Evolutionary conservation across 306 rosid species (phyloP).

Genomic region (Vigna reflexopilosa): DNA sequence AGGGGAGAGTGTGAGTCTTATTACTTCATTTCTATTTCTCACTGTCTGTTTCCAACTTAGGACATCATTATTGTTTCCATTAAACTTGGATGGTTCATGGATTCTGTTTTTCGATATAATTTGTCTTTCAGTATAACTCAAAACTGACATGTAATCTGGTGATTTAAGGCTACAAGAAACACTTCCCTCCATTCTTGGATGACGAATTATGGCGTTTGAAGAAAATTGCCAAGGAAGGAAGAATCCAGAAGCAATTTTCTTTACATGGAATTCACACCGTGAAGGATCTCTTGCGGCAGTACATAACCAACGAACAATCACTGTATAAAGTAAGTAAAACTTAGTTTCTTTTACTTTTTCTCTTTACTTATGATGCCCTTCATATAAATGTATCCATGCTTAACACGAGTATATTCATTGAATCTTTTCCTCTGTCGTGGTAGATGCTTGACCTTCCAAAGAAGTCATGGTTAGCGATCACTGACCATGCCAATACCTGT

Average conservation of each 20-base stretch:
- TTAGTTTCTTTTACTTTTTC: background rate
- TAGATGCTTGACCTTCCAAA: conserved; percentile 58
- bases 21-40: background rate
- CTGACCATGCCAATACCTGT: conserved; percentile 60
- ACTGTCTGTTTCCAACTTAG: background rate
- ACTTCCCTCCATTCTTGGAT: conserved; percentile 58
- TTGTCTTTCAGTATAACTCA: conserved; percentile 16
- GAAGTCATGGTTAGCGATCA: conserved; percentile 53
- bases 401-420: background rate
- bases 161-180: conserved; percentile 64
- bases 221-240: conserved; percentile 61
- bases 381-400: background rate
- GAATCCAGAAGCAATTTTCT: conserved; percentile 44
- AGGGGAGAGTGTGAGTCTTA: conserved; percentile 68
- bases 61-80: conserved; percentile 3
- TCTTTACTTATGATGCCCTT: background rate
- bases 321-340: conserved; percentile 60
- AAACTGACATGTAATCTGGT: conserved; percentile 36
- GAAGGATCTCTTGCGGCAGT: conserved; percentile 53
- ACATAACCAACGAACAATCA: conserved; percentile 37
- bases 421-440: conserved; percentile 39
- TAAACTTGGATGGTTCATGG: conserved; percentile 14
- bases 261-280: conserved; percentile 45
- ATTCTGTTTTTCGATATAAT: conserved; percentile 6
- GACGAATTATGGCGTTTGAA: conserved; percentile 74